phyloP scores from a whole-genome alignment of 2,329 filamentous ascomycete species.

The Cercospora sojina region DNA sequence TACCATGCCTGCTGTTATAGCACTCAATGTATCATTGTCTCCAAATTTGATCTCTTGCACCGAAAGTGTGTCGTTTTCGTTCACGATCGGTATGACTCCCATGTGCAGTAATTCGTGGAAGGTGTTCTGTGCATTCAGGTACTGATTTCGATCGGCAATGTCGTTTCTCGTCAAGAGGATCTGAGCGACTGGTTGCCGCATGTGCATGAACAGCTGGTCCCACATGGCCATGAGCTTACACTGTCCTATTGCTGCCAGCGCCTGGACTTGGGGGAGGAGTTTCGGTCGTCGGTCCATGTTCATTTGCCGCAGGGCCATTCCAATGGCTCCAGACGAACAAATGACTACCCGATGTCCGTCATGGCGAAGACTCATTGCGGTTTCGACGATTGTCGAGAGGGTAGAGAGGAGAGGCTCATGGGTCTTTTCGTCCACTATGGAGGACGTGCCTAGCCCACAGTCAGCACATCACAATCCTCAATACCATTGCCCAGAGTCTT shows the following conservation, averaged over 20 bases:
- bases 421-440: slow-evolving; percentile 95
- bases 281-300: slow-evolving; percentile 84
- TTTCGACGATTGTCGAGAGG: slow-evolving; percentile 89
- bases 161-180: slow-evolving; percentile 93
- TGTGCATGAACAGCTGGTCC: slow-evolving; percentile 86
- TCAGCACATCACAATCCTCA: slow-evolving; percentile 19
- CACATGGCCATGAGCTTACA: slow-evolving; percentile 92
- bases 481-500: slow-evolving; percentile 6
- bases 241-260: slow-evolving; percentile 92
- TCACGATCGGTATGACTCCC: slow-evolving; percentile 97
- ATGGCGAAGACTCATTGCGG: slow-evolving; percentile 78
- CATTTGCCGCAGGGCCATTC: slow-evolving; percentile 88
- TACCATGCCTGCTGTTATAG: slow-evolving; percentile 95
- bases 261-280: slow-evolving; percentile 85
- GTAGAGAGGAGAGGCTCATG: slow-evolving; percentile 92
- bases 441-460: slow-evolving; percentile 74
- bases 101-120: slow-evolving; percentile 86
- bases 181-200: slow-evolving; percentile 88
- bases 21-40: slow-evolving; percentile 95
- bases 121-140: slow-evolving; percentile 94
- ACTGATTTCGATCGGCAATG: slow-evolving; percentile 93
- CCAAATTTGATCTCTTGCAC: slow-evolving; percentile 99
- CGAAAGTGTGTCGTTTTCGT: slow-evolving; percentile 95
- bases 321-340: slow-evolving; percentile 95
- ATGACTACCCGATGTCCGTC: slow-evolving; percentile 94